Base-by-base conservation (phyloP, 257 asterid genomes). In the Rehmannia glutinosa region DNA sequence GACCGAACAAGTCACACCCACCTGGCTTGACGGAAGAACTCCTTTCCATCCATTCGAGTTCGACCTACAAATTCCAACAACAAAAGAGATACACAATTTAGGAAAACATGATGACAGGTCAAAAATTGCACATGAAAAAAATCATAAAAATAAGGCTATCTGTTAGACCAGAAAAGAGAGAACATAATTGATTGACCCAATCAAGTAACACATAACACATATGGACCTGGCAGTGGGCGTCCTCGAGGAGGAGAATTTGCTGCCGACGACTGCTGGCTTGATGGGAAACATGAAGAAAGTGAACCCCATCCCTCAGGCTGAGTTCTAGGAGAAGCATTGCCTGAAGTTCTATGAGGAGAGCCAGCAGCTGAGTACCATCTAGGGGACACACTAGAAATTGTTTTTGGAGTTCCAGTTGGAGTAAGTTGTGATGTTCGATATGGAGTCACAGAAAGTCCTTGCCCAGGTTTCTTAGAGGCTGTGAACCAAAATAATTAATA, bases 1-100 rank as follows among this genome's bases (percentile, higher is more conserved):
- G 33, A 16, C 5, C 2, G 23, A 66, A 73, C 8, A 25, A 27
- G 32, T 55, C 51, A 57, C 64, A 67, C 58, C 54, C 65, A 86
- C 96, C 96, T 87, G 69, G 87, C 95, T 72, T 81, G 96, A 51
- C 92, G 92, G 78, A 87, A 89, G 78, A 89, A 87, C 67, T 87
- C 96, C 62, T 86, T 89, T 56, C 96, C 96, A 73, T 89, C 96
- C 28, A 77, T 59, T 66, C 95, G 85, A 38, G 86, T 80, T 13
- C 84, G 90, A 70, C 75, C 96, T 88, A 61, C 24, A 70, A 49
- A 71, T 55, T 46, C 28, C 46, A 45, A 51, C 38, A 56, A 71
- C 53, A 71, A 32, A 51, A 25, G 21, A 19, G 8, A 17, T 2
- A 32, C 6, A 53, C 1, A 28, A 19, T 53, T 83, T 36, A 67